Base-by-base conservation (phyloP, 1,284 basidiomycete genomes). In the Afroboletus lepidellus region DNA sequence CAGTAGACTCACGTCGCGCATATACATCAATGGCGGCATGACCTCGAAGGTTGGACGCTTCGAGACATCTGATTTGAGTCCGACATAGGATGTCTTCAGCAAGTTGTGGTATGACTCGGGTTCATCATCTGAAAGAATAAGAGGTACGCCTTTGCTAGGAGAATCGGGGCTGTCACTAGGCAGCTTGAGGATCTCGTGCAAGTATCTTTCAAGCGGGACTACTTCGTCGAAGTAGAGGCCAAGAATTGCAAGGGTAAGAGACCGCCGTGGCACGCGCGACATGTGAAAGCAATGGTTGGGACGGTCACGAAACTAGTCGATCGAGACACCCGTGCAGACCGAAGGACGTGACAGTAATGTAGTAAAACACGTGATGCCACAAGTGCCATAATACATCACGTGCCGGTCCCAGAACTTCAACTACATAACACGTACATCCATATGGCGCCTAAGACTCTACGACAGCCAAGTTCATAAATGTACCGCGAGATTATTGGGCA, bases 1-100 rank as follows among this genome's bases (percentile, higher is more conserved):
- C 27, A 39, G 18, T 21, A 29, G 20, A 51, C 75, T 56, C 57
- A 86, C 85, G 46, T 85, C 80, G 45, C 72, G 72, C 75, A 87
- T 83, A 51, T 75, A 72, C 34, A 74, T 71, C 68, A 78, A 72
- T 0, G 78, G 75, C 3, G 72, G 62, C 11, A 64, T 57, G 5
- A 64, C 57, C 32, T 55, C 58, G 46, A 77, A 71, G n/a, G 53
- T 56, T 5, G 59, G 58, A 23, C 46, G 53, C 24, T 54, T 48
- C 8, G 37, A 46, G 50, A 42, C 42, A 48, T 51, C 43, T 15
- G 45, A 51, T 55, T 67, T 61, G 48, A 69, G 51, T 37, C 76
- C 77, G 24, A 86, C 74, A 54, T 74, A 74, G 0, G 80, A 71
- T 1, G 68, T 70, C 23, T 68, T 65, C 18, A 87, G 49, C 1